Conservation (phyloP, 2,329 filamentous ascomycete species). For the Hymenoscyphus fructigenus region DNA sequence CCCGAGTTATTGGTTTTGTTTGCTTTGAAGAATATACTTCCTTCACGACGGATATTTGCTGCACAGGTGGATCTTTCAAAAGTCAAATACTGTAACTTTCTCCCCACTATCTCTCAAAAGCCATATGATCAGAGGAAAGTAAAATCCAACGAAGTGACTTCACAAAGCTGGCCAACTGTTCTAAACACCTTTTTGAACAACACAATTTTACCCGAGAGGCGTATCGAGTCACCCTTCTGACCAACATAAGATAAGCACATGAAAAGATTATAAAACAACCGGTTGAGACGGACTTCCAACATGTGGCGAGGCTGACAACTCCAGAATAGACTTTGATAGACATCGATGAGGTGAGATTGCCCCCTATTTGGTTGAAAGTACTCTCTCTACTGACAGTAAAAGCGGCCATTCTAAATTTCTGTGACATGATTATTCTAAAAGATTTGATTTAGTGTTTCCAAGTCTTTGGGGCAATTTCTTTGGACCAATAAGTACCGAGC, state of each 20-base stretch:
- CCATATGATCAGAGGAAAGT: neutral
- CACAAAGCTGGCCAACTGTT: too few relatives aligned
- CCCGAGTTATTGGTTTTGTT: neutral
- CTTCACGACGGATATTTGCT: neutral
- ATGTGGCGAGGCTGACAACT: neutral
- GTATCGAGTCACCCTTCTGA: neutral
- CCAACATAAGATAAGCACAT: neutral
- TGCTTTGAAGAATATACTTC: neutral
- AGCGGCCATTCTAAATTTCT: too few relatives aligned
- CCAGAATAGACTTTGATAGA: neutral
- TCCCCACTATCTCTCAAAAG: too few relatives aligned
- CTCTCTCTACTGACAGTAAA: too few relatives aligned
- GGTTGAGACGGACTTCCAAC: neutral
- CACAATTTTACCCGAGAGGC: neutral
- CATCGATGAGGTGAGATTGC: conserved; percentile 1
- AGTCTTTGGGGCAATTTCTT: too few relatives aligned
- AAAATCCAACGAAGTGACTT: too few relatives aligned
- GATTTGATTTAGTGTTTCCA: neutral
- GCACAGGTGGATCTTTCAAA: neutral
- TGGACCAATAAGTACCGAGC: too few relatives aligned
- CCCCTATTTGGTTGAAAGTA: neutral
- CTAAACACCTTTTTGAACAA: neutral
- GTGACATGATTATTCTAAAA: neutral
- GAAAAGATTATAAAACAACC: neutral
- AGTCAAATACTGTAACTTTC: neutral